Conservation (phyloP, 306 rosid genomes). For the Lathyrus oleraceus region DNA sequence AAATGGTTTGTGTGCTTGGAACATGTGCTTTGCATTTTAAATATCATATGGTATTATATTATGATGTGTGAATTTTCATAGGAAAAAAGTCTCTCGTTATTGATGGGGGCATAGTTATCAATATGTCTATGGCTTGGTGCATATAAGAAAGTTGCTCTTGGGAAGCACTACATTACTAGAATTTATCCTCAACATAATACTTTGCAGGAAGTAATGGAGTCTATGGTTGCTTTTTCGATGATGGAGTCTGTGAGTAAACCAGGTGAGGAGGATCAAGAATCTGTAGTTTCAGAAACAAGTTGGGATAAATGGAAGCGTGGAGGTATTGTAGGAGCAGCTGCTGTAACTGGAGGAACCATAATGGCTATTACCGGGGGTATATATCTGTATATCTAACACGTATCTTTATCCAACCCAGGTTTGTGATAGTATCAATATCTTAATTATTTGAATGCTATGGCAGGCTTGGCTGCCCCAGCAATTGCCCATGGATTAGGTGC, state of each 20-base stretch:
- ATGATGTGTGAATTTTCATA: constrained; percentile 29
- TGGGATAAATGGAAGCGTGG: constrained; percentile 94
- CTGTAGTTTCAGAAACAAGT: constrained; percentile 44
- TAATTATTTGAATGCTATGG: constrained; percentile 32
- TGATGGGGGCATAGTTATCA: constrained; percentile 21
- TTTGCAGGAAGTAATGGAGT: constrained; percentile 89
- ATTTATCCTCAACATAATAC: constrained; percentile 11
- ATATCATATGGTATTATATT: constrained; percentile 25
- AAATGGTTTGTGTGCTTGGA: constrained; percentile 65
- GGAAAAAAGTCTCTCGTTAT: not conserved
- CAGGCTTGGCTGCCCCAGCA: constrained; percentile 98
- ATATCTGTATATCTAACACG: constrained; percentile 28
- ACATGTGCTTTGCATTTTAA: constrained; percentile 33
- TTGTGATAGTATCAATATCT: constrained; percentile 15
- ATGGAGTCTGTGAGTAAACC: constrained; percentile 58
- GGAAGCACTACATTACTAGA: constrained; percentile 17
- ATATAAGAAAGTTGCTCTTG: constrained; percentile 6
- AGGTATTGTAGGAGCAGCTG: constrained; percentile 91
- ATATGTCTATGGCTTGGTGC: constrained; percentile 21
- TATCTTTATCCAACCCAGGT: constrained; percentile 25
- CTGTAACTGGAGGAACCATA: constrained; percentile 87
- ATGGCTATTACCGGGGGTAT: constrained; percentile 94
- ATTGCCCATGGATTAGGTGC: constrained; percentile 93
- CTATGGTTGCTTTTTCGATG: constrained; percentile 74
- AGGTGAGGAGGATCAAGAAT: constrained; percentile 45